Conservation (phyloP, 2,329 filamentous ascomycete genomes). For the Alternaria viburni region DNA sequence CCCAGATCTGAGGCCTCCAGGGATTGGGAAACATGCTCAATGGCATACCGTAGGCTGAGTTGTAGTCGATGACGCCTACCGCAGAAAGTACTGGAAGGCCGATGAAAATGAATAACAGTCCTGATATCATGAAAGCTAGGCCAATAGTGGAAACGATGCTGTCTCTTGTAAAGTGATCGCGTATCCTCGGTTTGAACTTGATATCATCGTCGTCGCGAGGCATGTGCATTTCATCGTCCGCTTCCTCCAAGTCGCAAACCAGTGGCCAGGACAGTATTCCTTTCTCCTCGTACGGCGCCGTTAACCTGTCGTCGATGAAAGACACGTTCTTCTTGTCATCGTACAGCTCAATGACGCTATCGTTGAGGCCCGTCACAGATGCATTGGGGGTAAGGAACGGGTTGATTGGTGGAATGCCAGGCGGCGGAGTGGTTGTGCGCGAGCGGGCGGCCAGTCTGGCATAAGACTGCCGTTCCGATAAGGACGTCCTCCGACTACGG, state of each 20-base stretch:
- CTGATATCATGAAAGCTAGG: slow-evolving; percentile 54
- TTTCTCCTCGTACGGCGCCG: slow-evolving; percentile 52
- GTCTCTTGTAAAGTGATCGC: slow-evolving; percentile 54
- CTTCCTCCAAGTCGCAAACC: slow-evolving; percentile 58
- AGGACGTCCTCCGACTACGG: slow-evolving; percentile 30
- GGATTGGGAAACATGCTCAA: slow-evolving; percentile 48
- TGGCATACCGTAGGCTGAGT: slow-evolving; percentile 49
- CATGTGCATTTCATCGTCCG: slow-evolving; percentile 62
- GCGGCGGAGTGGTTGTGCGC: slow-evolving; percentile 22
- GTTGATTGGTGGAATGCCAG: slow-evolving; percentile 18
- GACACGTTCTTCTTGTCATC: slow-evolving; percentile 44
- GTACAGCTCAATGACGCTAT: slow-evolving; percentile 24
- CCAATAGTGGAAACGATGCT: slow-evolving; percentile 54
- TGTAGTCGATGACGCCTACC: slow-evolving; percentile 49
- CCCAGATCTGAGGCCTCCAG: slow-evolving; percentile 48
- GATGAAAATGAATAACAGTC: slow-evolving; percentile 59
- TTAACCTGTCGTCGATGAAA: slow-evolving; percentile 56
- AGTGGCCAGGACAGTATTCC: slow-evolving; percentile 53
- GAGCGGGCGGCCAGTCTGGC: slow-evolving; percentile 9
- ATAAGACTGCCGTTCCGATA: slow-evolving; percentile 19
- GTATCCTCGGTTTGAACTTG: slow-evolving; percentile 50
- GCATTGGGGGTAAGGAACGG: slow-evolving; percentile 39
- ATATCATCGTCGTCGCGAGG: slow-evolving; percentile 59
- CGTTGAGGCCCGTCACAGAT: slow-evolving; percentile 34
- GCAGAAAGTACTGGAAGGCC: slow-evolving; percentile 58